phyloP scores from a whole-genome alignment of 129 eudicot genomes.

The Kitagawia praeruptora region DNA sequence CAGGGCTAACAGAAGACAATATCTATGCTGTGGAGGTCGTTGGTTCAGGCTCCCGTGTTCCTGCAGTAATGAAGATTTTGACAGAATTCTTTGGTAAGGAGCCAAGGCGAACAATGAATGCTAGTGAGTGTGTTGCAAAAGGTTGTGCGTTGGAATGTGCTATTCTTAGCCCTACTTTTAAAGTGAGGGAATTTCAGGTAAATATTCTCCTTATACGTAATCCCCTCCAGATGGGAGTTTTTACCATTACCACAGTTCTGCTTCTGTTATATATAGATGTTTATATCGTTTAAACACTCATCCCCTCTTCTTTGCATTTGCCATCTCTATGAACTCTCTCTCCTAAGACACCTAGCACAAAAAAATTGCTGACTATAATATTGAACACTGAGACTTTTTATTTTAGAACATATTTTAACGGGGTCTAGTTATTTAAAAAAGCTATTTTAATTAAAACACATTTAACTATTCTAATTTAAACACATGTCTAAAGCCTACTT shows the following conservation, averaged over 20 bases:
- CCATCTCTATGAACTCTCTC: background rate
- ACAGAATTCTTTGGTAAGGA: conserved; percentile 89
- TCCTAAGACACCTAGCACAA: background rate
- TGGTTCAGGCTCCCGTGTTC: conserved; percentile 92
- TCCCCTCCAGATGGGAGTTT: background rate
- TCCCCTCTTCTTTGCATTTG: background rate
- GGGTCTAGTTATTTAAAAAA: too few relatives aligned
- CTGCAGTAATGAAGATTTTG: conserved; percentile 75
- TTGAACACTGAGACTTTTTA: too few relatives aligned
- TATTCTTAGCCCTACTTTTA: conserved; percentile 78
- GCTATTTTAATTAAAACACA: too few relatives aligned
- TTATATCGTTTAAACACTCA: background rate
- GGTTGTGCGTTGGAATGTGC: conserved; percentile 89
- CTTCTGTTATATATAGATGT: background rate
- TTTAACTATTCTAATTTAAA: too few relatives aligned
- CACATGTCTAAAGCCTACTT: too few relatives aligned
- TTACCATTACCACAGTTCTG: background rate
- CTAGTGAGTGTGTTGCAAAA: conserved; percentile 91
- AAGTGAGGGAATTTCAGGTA: conserved; percentile 88
- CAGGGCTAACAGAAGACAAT: conserved; percentile 50
- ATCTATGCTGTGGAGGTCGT: conserved; percentile 89
- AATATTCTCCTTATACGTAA: background rate
- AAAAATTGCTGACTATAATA: too few relatives aligned
- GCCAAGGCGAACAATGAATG: conserved; percentile 93
- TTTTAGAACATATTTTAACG: too few relatives aligned